Conservation (phyloP, 306 rosid genomes). For the Ammopiptanthus mongolicus region DNA sequence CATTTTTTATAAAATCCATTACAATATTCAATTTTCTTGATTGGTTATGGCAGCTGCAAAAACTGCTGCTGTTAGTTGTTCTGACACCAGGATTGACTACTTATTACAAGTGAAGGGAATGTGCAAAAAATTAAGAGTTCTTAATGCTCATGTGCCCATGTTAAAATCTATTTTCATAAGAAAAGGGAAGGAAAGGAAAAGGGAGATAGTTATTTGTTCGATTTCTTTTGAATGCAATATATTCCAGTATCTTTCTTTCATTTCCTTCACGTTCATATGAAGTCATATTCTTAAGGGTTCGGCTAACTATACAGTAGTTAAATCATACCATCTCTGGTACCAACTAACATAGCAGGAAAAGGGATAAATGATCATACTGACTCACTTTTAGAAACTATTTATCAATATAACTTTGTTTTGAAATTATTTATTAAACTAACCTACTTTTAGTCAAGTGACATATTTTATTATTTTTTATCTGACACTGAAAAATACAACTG, state of each 20-base stretch:
- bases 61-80: neutral
- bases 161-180: neutral
- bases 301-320: no score
- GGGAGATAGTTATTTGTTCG: neutral
- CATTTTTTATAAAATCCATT: constrained; percentile 42
- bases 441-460: no score
- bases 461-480: no score
- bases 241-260: neutral
- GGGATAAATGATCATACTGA: no score
- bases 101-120: neutral
- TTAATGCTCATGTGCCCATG: neutral
- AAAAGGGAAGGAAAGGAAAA: neutral
- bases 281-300: neutral
- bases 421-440: no score
- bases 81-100: neutral
- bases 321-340: no score
- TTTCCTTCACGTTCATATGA: neutral
- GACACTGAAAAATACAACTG: no score
- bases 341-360: no score
- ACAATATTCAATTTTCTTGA: neutral
- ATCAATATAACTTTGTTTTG: no score
- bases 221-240: constrained; percentile 12
- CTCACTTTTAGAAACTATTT: no score
- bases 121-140: neutral
- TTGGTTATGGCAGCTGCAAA: constrained; percentile 3